phyloP scores from a whole-genome alignment of 2,329 filamentous ascomycete genomes.

The Neonectria hederae region DNA sequence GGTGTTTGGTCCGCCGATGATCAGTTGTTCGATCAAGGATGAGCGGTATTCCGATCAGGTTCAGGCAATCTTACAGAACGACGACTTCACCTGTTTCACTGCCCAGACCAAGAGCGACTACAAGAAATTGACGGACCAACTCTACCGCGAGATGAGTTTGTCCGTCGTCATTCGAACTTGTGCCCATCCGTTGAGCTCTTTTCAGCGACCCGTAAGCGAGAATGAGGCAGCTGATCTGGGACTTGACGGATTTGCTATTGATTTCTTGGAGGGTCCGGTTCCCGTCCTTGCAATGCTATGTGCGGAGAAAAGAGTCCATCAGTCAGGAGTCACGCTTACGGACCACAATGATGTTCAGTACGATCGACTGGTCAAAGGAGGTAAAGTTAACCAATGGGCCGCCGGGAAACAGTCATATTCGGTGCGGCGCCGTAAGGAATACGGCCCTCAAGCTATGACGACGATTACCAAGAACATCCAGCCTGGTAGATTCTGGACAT shows the following conservation, averaged over 20 bases:
- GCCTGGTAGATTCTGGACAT: slow-evolving; percentile 76
- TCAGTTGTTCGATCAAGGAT: slow-evolving; percentile 83
- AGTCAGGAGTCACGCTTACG: slow-evolving; percentile 69
- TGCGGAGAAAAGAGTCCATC: slow-evolving; percentile 73
- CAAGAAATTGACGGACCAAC: slow-evolving; percentile 71
- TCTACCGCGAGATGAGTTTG: slow-evolving; percentile 71
- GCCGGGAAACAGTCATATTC: slow-evolving; percentile 71
- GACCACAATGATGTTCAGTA: slow-evolving; percentile 75
- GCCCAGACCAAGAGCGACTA: slow-evolving; percentile 81
- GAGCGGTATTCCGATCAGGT: slow-evolving; percentile 68
- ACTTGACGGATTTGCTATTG: slow-evolving; percentile 82
- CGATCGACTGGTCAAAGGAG: slow-evolving; percentile 66
- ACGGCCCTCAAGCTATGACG: slow-evolving; percentile 77
- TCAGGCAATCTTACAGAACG: slow-evolving; percentile 59
- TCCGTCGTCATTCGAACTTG: slow-evolving; percentile 77
- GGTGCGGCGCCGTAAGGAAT: slow-evolving; percentile 79
- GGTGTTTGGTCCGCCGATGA: slow-evolving; percentile 82
- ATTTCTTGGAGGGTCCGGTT: slow-evolving; percentile 82
- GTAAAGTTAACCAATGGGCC: slow-evolving; percentile 74
- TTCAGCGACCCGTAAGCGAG: slow-evolving; percentile 62
- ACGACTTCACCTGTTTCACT: slow-evolving; percentile 75
- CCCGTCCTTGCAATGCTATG: slow-evolving; percentile 91
- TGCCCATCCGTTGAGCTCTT: slow-evolving; percentile 61
- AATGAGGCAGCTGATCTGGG: slow-evolving; percentile 68
- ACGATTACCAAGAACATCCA: slow-evolving; percentile 71